Evolutionary conservation across 352 stramenopile species (phyloP), one percentile per base, ranked within the genome.

Genomic region (Phytophthora multivora): DNA sequence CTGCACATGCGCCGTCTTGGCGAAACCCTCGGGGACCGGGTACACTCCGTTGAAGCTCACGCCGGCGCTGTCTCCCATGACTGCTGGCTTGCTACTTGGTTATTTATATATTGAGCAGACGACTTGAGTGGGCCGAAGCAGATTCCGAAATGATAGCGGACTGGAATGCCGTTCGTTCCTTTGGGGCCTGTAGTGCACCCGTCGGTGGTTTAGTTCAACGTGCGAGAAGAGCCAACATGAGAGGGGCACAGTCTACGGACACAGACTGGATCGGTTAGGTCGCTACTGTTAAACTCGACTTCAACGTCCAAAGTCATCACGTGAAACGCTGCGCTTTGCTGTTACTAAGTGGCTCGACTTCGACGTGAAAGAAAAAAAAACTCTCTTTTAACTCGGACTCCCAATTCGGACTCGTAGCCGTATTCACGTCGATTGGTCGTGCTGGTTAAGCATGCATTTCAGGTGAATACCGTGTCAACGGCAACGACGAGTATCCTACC

Each of bases 1-100:
- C 53, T 89, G 52, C 51, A 96, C 50, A 58, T 92, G 86, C 23
- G 88, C 83, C 43, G 77, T 78, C 67, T 77, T 69, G 7, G 74
- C 74, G 18, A 83, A 69, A 30, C 63, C 57, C 9, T 73, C 60
- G 53, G 66, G 66, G 21, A 73, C 49, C 11, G 66, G 59, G 42
- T 69, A 56, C 42, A 60, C 65, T 19, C 64, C 65, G 49, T 63
- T 66, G 42, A 66, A 51, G 59, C 65, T 73, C 48, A 73, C 59
- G 19, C 65, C 65, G 52, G 65, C 59, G 26, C 59, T 69, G 41
- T 73, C 65, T 51, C 65, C 65, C 65, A 73, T 73, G 15, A 5
- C 33, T 31, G 26, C 50, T 23, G 33, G 26, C 5, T 40, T 39
- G 33, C 12, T 18, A 26, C 40, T 28, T 36, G 39, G 15, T 23